These are phyloP conservation scores for Leccinum fuscescens DNA, from an alignment of 1,284 basidiomycete genomes.

Conservation along the genomic window DNA sequence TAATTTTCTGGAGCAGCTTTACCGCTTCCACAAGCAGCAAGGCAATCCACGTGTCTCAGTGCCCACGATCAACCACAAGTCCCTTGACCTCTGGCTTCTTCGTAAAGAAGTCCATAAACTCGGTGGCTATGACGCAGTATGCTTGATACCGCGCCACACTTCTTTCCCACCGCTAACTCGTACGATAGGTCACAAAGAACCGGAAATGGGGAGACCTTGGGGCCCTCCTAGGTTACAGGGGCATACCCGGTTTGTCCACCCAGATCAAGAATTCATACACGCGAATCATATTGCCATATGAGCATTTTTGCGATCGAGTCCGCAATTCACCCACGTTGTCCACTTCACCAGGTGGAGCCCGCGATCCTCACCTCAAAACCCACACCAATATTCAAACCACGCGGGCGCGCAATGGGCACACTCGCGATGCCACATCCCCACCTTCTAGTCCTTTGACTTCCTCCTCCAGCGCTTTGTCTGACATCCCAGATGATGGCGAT, in stretches of 20 bases:
- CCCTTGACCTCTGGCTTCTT: slow-evolving; percentile 90
- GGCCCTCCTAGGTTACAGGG: slow-evolving; percentile 76
- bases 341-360: slow-evolving; percentile 35
- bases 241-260: slow-evolving; percentile 79
- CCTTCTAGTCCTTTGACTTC: slow-evolving; percentile 71
- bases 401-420: slow-evolving; percentile 39
- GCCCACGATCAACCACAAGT: slow-evolving; percentile 89
- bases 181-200: slow-evolving; percentile 64
- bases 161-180: slow-evolving; percentile 27
- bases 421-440: slow-evolving; percentile 42
- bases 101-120: slow-evolving; percentile 87
- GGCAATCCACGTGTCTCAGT: slow-evolving; percentile 85
- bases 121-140: slow-evolving; percentile 85
- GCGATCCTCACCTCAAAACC: slow-evolving; percentile 44
- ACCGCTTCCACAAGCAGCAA: slow-evolving; percentile 89
- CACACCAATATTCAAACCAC: slow-evolving; percentile 40
- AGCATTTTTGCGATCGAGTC: slow-evolving; percentile 81
- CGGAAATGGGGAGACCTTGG: slow-evolving; percentile 89
- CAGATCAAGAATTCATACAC: slow-evolving; percentile 90
- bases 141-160: slow-evolving; percentile 28
- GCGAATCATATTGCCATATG: slow-evolving; percentile 91
- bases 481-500: slow-evolving; percentile 73
- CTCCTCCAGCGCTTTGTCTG: slow-evolving; percentile 72
- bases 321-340: slow-evolving; percentile 59
- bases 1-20: slow-evolving; percentile 96